Evolutionary conservation across 345 rosid species (phyloP).

Genomic region (Syzygium oleosum): DNA sequence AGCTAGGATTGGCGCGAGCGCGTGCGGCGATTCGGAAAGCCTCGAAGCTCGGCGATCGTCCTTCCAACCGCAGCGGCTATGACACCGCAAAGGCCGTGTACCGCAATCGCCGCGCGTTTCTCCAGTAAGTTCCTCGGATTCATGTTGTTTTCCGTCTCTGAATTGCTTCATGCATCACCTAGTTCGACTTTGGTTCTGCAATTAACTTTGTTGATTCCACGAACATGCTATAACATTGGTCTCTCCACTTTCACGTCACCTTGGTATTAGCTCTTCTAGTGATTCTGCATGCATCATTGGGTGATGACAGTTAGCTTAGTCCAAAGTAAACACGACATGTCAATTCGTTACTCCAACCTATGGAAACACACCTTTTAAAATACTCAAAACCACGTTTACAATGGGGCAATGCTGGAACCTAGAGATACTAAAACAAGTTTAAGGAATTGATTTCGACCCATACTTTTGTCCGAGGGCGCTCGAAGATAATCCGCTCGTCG

Average conservation of each 20-base stretch:
- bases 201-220: not conserved
- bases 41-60: conserved; percentile 12
- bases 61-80: conserved; percentile 9
- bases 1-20: conserved; percentile 52
- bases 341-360: not conserved
- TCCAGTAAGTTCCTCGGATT: conserved; percentile 29
- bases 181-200: not conserved
- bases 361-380: not conserved
- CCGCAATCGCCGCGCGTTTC: conserved; percentile 47
- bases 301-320: not conserved
- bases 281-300: not conserved
- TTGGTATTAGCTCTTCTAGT: not conserved
- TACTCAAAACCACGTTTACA: not conserved
- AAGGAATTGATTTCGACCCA: accelerated
- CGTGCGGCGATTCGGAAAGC: conserved; percentile 54
- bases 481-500: not conserved
- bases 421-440: not conserved
- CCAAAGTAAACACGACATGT: not conserved
- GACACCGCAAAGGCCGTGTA: conserved; percentile 20
- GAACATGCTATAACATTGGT: no score
- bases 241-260: not conserved
- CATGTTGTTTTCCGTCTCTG: not conserved
- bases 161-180: not conserved
- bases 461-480: not conserved
- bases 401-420: not conserved